Percentiles rank a stretch among this genome's conserved stretches.
These are phyloP conservation scores for Hordeum marinum DNA, from an alignment of 176 grass and related monocot species.

Conservation along the genomic window DNA sequence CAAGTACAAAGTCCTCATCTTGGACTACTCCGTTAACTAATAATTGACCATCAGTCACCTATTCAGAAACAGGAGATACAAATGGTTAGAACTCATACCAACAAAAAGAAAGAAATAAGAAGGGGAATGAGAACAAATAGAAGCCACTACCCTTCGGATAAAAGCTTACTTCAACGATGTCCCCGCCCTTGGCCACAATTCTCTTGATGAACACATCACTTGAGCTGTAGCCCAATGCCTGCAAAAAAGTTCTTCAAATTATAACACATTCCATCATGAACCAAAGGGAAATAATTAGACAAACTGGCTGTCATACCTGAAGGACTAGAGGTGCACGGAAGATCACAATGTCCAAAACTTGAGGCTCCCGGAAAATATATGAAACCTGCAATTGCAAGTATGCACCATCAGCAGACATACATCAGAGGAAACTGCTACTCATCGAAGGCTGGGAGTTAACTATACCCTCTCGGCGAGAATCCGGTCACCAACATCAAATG, in stretches of 20 bases:
- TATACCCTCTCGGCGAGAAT: slow-evolving; percentile 94
- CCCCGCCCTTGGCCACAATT: slow-evolving; percentile 82
- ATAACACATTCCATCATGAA: background rate
- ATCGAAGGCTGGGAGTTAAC: background rate
- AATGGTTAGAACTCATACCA: slow-evolving; percentile 14
- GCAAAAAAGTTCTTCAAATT: background rate
- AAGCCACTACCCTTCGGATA: slow-evolving; percentile 41
- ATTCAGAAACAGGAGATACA: background rate
- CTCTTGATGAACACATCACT: slow-evolving; percentile 97
- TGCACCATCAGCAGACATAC: slow-evolving; percentile 1
- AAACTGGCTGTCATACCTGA: slow-evolving; percentile 41
- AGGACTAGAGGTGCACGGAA: slow-evolving; percentile 66
- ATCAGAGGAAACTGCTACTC: background rate
- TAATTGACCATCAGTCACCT: slow-evolving; percentile 82
- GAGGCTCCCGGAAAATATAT: slow-evolving; percentile 78
- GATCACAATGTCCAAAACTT: slow-evolving; percentile 86
- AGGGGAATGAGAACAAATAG: slow-evolving; percentile 3
- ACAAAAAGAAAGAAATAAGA: background rate
- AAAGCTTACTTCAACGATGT: slow-evolving; percentile 87
- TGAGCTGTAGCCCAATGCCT: slow-evolving; percentile 74
- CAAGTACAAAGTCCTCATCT: slow-evolving; percentile 81
- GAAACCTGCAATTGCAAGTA: slow-evolving; percentile 54
- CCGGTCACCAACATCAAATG: slow-evolving; percentile 91
- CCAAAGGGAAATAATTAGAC: background rate
- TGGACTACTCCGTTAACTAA: slow-evolving; percentile 75